Percentiles rank a stretch among this genome's conserved stretches.
phyloP scores from a whole-genome alignment of 495 filamentous ascomycete genomes.

The Neurospora sp. region DNA sequence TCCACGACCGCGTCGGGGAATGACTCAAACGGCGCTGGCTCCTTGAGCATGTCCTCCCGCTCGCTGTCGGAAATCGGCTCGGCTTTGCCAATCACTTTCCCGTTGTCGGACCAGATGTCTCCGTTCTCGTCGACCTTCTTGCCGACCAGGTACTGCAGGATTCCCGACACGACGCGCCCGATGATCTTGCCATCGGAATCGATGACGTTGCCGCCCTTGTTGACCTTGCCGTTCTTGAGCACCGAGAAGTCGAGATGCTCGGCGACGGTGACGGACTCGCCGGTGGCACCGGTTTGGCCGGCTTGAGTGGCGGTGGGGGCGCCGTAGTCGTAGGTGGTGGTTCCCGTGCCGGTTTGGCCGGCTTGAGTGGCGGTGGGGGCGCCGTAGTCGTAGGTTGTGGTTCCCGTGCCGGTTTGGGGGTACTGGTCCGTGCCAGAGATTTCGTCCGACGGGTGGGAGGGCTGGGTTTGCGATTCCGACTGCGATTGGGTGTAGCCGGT shows the following conservation, averaged over 20 bases:
- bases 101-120: conserved; percentile 63
- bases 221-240: conserved; percentile 57
- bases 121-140: conserved; percentile 63
- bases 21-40: conserved; percentile 64
- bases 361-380: neutral
- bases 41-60: conserved; percentile 48
- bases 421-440: neutral
- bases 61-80: conserved; percentile 67
- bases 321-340: neutral
- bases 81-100: conserved; percentile 61
- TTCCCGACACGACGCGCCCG: conserved; percentile 58
- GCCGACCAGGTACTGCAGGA: conserved; percentile 55
- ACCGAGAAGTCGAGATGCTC: conserved; percentile 48
- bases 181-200: conserved; percentile 60
- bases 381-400: neutral
- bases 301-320: neutral
- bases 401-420: neutral
- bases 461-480: neutral
- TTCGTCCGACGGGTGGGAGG: neutral
- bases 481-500: neutral
- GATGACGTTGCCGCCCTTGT: conserved; percentile 73
- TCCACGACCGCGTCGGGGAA: conserved; percentile 61
- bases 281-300: neutral
- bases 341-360: neutral
- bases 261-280: conserved; percentile 8